Evolutionary conservation across 768 basidiomycete species (phyloP), one percentile per base, ranked within the genome.

Genomic region (Naganishia vaughanmartiniae): DNA sequence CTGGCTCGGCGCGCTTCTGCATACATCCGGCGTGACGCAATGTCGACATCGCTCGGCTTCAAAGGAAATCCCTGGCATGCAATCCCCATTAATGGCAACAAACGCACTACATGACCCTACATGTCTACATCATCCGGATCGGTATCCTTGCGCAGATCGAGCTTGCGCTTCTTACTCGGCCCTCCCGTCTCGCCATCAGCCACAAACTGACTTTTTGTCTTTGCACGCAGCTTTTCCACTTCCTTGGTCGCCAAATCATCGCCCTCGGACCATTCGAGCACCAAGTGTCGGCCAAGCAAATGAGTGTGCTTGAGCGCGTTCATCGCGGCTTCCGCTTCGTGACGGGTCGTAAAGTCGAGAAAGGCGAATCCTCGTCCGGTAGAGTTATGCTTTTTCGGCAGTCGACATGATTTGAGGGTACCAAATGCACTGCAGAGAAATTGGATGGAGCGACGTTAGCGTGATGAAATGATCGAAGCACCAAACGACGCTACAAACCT

Each of bases 281-380:
- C 93, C 54, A 99, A 83, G 85, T 99, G 96, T 42, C 96, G 84
- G 11, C 96, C 95, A 26, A 99, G 87, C 75, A 98, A 88, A 84
- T 98, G 96, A 0, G 94, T 96, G 81, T 98, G 93, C 74, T 88
- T 87, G 28, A 99, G 86, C 14, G 92, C 88, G 31, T 86, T 87
- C 80, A 89, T 92, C 0, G 92, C 95, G 53, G 89, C 89, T 79
- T 92, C 90, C 1, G 95, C 95, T 76, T 99, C 95, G 58, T 88
- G 87, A 21, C 90, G 86, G 1, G 92, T 89, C 24, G 90, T 86
- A 79, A 98, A 98, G 74, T 99, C 94, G 75, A 97, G 84, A 83
- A 98, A 99, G 1, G 93, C 96, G 80, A 98, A 99, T 4, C 96
- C 96, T 36, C 96, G 88, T 4, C 78, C 76, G 1, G 76, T 73